Evolutionary conservation across 345 rosid genomes (phyloP).

Genomic region (Jatropha curcas): DNA sequence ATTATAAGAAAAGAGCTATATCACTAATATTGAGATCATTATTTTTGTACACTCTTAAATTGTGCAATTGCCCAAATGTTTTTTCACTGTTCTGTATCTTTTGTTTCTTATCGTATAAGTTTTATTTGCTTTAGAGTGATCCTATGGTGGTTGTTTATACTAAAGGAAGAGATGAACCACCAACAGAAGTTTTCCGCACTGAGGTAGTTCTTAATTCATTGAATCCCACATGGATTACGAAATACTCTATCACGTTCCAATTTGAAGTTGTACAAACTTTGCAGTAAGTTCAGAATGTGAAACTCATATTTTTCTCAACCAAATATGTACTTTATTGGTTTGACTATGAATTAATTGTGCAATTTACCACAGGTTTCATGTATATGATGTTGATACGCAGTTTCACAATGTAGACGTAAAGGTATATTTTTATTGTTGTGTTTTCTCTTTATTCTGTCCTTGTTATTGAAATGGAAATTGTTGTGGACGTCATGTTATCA

Average conservation of each 20-base stretch:
- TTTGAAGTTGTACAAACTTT: constrained; percentile 80
- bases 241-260: constrained; percentile 48
- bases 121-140: constrained; percentile 69
- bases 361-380: constrained; percentile 53
- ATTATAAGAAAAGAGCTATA: background rate
- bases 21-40: background rate
- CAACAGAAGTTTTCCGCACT: constrained; percentile 61
- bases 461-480: background rate
- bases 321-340: constrained; percentile 19
- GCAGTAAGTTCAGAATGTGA: constrained; percentile 52
- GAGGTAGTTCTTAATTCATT: constrained; percentile 87
- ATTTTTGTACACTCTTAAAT: background rate
- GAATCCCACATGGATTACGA: constrained; percentile 73
- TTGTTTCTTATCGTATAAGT: constrained; percentile 5
- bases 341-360: constrained; percentile 19
- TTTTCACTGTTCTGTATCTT: background rate
- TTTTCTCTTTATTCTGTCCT: background rate
- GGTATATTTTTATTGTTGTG: constrained; percentile 39
- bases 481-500: background rate
- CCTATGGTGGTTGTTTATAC: constrained; percentile 75
- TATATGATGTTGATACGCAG: constrained; percentile 79
- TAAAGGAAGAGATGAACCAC: constrained; percentile 66
- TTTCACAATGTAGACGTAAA: constrained; percentile 67
- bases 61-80: background rate
- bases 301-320: background rate